Base-by-base conservation (phyloP, 345 rosid genomes). In the Populus deltoides region DNA sequence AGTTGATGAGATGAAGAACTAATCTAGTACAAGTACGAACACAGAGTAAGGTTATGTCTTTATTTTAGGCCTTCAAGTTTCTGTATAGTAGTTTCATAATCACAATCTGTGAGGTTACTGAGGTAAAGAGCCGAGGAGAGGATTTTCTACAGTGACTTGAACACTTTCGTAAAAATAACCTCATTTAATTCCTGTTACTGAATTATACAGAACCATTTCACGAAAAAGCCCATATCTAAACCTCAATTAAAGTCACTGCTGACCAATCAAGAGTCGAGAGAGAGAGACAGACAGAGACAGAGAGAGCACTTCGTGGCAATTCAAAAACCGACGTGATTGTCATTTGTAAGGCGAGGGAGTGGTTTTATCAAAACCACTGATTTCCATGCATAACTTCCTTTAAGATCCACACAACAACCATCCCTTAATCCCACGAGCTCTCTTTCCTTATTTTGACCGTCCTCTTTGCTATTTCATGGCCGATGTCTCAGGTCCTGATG, bases 401-500 rank as follows among this genome's bases (percentile, higher is more conserved):
- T 43, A 31, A 61, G 45, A 75, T 47, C 43, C 18, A 6, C 8
- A 13, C 24, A 53, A 7, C 36, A 66, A 20, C 66, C 43, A 76
- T 6, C 20, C 45, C 59, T 29, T 62, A 22, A 72, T 59, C 49
- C 69, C 74, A 61, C 49, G 18, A 66, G 38, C 79, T 55, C 45
- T 12, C 35, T 55, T 68, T 45, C 79, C 55, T 10, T n/a, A 31
- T 43, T 72, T 57, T 43, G 82, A 78, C 59, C 66, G 67, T 70
- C 41, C 33, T 63, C 79, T 80, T 77, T 76, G 80, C 83, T 80
- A 65, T 17, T 77, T 77, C 75, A 57, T 77, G 81, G 76, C 80
- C 82, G 57, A 72, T 77, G 76, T 81, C 78, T 78, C 84, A 75
- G 82, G 79, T 57, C 74, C 24, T 74, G 72, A 57, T 70, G 67